Evolutionary conservation across 1,284 basidiomycete species (phyloP), one percentile per base, ranked within the genome.

Genomic region (Porogramme epimiltina): DNA sequence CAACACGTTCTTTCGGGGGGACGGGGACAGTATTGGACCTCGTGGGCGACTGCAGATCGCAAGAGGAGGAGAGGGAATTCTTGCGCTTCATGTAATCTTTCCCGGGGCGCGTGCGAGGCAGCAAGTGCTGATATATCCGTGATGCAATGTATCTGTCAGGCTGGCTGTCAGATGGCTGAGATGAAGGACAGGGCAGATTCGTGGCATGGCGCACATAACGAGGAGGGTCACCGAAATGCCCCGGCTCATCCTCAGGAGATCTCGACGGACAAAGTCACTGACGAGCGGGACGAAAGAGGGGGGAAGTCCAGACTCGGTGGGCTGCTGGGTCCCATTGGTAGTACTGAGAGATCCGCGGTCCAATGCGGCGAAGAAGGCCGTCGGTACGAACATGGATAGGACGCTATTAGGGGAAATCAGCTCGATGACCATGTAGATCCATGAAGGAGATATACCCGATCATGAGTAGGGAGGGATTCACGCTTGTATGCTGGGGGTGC

Each of bases 71-170:
- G 64, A 50, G 65, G 73, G 45, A 78, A 33, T 52, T 22, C 70
- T 55, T 68, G 61, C 0, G 79, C n/a, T 78, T 1, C 78, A 76
- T 36, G 74, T 64, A 1, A 73, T 70, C 24, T 69, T 66, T 2
- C 69, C 62, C 19, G 61, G 62, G 20, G 23, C 31, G n/a, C 13
- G 2, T 23, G 39, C 10, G 31, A 20, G 26, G 40, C n/a, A 84
- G 84, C 59, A 86, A 78, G 63, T 85, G 80, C 23, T 86, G 67
- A 66, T 79, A 88, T 25, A 87, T 83, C 86, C 49, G 70, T 73
- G 34, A 87, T 62, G 58, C 87, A 86, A 10, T 83, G 19, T 25
- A 44, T 8, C 41, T 22, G 31, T 18, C 45, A 33, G 36, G 15
- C n/a, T 9, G 33, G 10, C 18, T 13, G 19, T 37, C 25, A 37